Percentiles rank a stretch among this genome's conserved stretches.
These are phyloP conservation scores for Phalaenopsis aphrodite DNA, from an alignment of 106 monocot species.

Conservation along the genomic window DNA sequence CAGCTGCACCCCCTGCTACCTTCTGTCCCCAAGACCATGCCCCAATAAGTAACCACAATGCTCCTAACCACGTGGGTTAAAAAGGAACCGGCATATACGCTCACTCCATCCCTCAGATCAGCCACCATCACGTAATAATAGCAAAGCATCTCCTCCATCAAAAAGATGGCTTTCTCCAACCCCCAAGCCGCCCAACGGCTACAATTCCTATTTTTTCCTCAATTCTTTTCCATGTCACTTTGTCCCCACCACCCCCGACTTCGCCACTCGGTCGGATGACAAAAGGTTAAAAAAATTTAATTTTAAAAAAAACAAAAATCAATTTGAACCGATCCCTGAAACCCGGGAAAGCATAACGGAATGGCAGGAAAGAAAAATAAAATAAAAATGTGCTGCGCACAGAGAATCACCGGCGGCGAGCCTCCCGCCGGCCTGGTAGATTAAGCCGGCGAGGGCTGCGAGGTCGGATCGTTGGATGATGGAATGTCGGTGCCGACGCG, in stretches of 20 bases:
- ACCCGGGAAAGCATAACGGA: not conserved
- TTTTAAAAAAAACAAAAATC: not conserved
- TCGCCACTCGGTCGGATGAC: not conserved
- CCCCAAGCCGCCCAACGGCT: not conserved
- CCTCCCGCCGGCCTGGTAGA: not conserved
- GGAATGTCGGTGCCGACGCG: conserved; percentile 76
- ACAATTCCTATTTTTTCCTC: not conserved
- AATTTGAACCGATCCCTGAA: not conserved
- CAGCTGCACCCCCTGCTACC: not conserved
- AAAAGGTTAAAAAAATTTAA: not conserved
- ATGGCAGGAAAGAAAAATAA: not conserved
- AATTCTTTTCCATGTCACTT: not conserved
- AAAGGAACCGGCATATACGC: not conserved
- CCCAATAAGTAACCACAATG: too few relatives aligned
- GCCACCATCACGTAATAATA: not conserved
- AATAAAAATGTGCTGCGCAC: not conserved
- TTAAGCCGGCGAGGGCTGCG: conserved; percentile 51
- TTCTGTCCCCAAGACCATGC: not conserved
- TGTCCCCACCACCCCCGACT: not conserved
- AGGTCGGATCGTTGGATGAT: conserved; percentile 78
- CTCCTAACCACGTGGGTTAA: not conserved
- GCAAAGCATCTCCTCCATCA: not conserved
- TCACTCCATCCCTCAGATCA: not conserved
- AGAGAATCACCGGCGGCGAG: not conserved
- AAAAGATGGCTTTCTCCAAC: not conserved